A percentile compares a stretch with the other conserved stretches of the same genome.
Conservation (phyloP, 2,329 filamentous ascomycete genomes). For the Colletotrichum shisoi region DNA sequence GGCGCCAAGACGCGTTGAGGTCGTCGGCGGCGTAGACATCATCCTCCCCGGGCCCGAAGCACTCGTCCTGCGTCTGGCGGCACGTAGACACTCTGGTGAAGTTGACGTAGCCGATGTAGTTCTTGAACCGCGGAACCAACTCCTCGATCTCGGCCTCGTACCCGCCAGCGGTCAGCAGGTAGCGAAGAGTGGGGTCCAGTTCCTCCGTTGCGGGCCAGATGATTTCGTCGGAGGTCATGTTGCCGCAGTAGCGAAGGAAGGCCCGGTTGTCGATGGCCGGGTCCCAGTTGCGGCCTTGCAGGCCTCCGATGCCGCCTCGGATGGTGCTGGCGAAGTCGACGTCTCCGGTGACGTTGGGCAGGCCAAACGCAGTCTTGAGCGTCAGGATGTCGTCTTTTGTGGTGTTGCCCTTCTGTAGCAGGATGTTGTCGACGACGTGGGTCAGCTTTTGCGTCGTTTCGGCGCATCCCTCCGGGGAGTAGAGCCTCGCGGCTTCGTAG, state of each 20-base stretch:
- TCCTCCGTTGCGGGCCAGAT: conserved; percentile 55
- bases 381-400: conserved; percentile 44
- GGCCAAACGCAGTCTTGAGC: conserved; percentile 57
- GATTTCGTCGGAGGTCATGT: conserved; percentile 53
- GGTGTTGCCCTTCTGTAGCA: conserved; percentile 49
- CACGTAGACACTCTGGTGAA: conserved; percentile 37
- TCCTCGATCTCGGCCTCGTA: conserved; percentile 41
- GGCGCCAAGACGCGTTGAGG: conserved; percentile 44
- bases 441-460: conserved; percentile 66
- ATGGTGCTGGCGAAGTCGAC: conserved; percentile 61
- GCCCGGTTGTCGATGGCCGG: conserved; percentile 52
- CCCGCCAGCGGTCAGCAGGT: conserved; percentile 54
- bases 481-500: conserved; percentile 60
- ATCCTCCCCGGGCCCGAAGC: conserved; percentile 34
- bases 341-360: conserved; percentile 52
- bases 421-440: conserved; percentile 60
- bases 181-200: conserved; percentile 48
- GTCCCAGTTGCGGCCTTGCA: conserved; percentile 64
- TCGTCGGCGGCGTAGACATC: conserved; percentile 26
- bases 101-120: conserved; percentile 60
- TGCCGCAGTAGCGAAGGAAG: conserved; percentile 59
- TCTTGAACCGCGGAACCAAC: conserved; percentile 57
- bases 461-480: conserved; percentile 67
- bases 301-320: conserved; percentile 50
- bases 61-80: conserved; percentile 21